phyloP scores from a whole-genome alignment of 2,329 filamentous ascomycete species.

The Monosporascus sp. region DNA sequence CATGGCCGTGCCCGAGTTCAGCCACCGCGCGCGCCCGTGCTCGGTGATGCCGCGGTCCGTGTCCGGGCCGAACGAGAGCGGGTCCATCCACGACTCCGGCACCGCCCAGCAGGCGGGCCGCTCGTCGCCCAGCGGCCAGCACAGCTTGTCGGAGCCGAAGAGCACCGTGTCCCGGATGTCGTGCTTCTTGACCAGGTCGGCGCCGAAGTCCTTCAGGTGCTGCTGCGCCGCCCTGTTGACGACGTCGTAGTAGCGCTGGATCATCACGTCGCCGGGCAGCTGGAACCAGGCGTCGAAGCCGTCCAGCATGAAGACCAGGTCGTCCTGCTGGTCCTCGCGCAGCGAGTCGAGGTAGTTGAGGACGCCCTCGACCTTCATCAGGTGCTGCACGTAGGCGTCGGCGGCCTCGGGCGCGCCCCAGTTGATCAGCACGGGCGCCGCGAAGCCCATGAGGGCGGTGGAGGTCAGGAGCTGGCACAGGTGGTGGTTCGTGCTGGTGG shows the following conservation, averaged over 20 bases:
- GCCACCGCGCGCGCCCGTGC: conserved; percentile 33
- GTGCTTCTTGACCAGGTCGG: conserved; percentile 25
- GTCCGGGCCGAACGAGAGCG: conserved; percentile 31
- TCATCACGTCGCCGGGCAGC: conserved; percentile 57
- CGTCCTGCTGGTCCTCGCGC: conserved; percentile 44
- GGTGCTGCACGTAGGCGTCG: conserved; percentile 3
- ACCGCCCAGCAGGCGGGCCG: conserved; percentile 36
- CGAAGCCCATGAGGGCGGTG: conserved; percentile 1
- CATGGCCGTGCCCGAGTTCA: conserved; percentile 44
- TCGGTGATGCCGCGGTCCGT: conserved; percentile 22
- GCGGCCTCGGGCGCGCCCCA: conserved; percentile 1
- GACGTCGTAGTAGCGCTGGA: conserved; percentile 56
- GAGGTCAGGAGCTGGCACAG: conserved; percentile 4
- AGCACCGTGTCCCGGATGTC: conserved; percentile 34
- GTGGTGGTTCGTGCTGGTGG: conserved; percentile 5
- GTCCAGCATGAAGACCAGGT: conserved; percentile 60
- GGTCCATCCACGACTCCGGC: conserved; percentile 29
- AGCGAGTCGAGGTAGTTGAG: conserved; percentile 8
- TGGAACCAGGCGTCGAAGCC: conserved; percentile 63
- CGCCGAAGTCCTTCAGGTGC: conserved; percentile 45
- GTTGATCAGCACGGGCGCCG: conserved; percentile 5
- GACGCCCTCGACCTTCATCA: conserved; percentile 3
- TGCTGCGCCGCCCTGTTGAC: conserved; percentile 48
- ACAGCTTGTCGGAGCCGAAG: conserved; percentile 41
- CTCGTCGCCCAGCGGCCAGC: conserved; percentile 33